Base-by-base conservation (phyloP, 345 rosid species). In the Gynandropsis gynandra region DNA sequence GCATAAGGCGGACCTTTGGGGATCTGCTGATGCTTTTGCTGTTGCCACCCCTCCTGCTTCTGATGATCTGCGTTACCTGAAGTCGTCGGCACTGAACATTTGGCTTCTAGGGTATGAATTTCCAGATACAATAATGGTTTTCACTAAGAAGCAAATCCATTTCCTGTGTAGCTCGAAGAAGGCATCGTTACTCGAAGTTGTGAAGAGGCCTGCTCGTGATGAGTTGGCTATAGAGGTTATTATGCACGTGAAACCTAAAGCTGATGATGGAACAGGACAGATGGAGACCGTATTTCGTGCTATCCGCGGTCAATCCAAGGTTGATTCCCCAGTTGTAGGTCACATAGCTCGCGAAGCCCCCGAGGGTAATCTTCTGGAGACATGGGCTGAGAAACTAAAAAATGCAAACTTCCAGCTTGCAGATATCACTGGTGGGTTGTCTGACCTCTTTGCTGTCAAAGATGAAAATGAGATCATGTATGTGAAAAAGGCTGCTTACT, bases 31-130 rank as follows among this genome's bases (percentile, higher is more conserved):
- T 49, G 95, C 66, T 35, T 69, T 90, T 45, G 69, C 87, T 0
- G 58, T 90, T 58, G 87, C 96, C 54, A 80, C 98, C 0, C 92
- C 96, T 35, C 90, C 89, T 9, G 72, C 81, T 52, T 83, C 95
- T 2, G 92, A 87, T 32, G 96, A 90, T 59, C 57, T 90, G 54
- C 83, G 95, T 1, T 90, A 87, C 52, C 65, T 87, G 47, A 87
- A 90, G 50, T 90, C 98, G 0, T 90, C 96, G 0, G 96, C 98
- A 8, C 44, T 90, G 59, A 87, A 81, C 55, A 72, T 87, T 34
- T 90, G 98, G 96, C 76, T 90, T 67, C 65, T 90, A 20, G 96
- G 96, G 21, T 90, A 83, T 37, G 98, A 87, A 78, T 90, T 90
- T 56, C 98, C 96, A 0, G 96, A 87, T 76, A 87, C 98, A 0